phyloP scores from a whole-genome alignment of 2,329 filamentous ascomycete species.

The Alternaria panax region DNA sequence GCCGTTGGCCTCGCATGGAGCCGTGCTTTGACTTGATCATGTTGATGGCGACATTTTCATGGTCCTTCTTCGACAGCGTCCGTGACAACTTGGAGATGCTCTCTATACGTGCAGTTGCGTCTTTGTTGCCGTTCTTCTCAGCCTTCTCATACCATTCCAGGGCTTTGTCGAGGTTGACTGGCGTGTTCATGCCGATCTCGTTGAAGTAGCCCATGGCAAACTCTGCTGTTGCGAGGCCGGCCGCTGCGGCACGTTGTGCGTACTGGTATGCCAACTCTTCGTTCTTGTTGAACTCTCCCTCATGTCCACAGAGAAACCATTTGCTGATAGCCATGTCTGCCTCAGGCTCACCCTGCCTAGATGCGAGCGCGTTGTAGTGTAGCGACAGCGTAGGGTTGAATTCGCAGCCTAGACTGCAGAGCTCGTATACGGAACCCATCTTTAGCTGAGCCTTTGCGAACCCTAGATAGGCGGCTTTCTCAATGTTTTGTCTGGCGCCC shows the following conservation, averaged over 20 bases:
- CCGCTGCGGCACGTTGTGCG: slow-evolving; percentile 82
- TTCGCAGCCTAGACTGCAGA: slow-evolving; percentile 91
- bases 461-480: slow-evolving; percentile 94
- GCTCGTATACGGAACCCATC: slow-evolving; percentile 94
- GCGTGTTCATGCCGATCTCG: slow-evolving; percentile 92
- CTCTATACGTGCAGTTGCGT: slow-evolving; percentile 82
- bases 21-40: slow-evolving; percentile 73
- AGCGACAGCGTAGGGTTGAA: slow-evolving; percentile 92
- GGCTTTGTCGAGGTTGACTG: slow-evolving; percentile 82
- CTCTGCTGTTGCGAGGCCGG: slow-evolving; percentile 86
- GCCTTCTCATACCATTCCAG: slow-evolving; percentile 90
- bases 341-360: slow-evolving; percentile 89
- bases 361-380: slow-evolving; percentile 94
- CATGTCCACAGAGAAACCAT: slow-evolving; percentile 97
- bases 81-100: slow-evolving; percentile 78
- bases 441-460: slow-evolving; percentile 97
- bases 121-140: slow-evolving; percentile 88
- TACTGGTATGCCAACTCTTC: slow-evolving; percentile 93
- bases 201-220: slow-evolving; percentile 98
- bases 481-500: slow-evolving; percentile 83
- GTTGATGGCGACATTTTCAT: slow-evolving; percentile 88
- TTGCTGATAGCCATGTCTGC: slow-evolving; percentile 96
- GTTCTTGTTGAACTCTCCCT: slow-evolving; percentile 92
- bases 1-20: slow-evolving; percentile 59
- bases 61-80: slow-evolving; percentile 86